A percentile compares a stretch with the other conserved stretches of the same genome.
Conservation (phyloP, 768 basidiomycete species). For the Lactarius hengduanensis region DNA sequence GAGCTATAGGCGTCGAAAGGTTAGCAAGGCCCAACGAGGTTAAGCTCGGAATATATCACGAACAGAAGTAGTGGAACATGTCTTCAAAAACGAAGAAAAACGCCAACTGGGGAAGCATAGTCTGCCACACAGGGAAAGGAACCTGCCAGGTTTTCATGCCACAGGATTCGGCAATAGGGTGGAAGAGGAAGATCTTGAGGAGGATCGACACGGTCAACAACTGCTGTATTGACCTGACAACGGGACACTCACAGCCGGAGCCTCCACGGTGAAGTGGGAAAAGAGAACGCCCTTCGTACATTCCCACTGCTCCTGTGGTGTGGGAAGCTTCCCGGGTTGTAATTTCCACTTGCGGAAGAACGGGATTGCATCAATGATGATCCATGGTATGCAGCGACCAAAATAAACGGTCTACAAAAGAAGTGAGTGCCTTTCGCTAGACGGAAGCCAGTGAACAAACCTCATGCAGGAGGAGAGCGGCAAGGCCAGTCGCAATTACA, state of each 20-base stretch:
- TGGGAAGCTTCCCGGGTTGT: constrained; percentile 82
- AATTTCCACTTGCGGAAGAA: constrained; percentile 95
- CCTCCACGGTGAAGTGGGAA: constrained; percentile 94
- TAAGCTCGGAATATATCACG: constrained; percentile 27
- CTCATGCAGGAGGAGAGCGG: constrained; percentile 93
- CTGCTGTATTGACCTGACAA: background rate
- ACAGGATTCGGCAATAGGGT: constrained; percentile 81
- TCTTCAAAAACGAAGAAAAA: constrained; percentile 97
- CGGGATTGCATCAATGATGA: constrained; percentile 90
- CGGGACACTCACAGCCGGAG: constrained; percentile 65
- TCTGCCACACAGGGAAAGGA: constrained; percentile 74
- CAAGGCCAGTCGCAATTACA: constrained; percentile 86
- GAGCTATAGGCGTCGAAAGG: constrained; percentile 49
- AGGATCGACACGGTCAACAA: background rate
- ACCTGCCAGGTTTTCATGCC: constrained; percentile 94
- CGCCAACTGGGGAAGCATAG: constrained; percentile 73
- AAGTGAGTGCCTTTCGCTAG: background rate
- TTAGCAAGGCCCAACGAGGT: background rate
- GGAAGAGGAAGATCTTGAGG: constrained; percentile 82
- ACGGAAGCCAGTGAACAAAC: constrained; percentile 45
- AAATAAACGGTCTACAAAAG: constrained; percentile 84
- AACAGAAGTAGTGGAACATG: constrained; percentile 87
- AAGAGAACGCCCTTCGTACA: constrained; percentile 93
- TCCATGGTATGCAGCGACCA: constrained; percentile 92
- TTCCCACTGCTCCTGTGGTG: constrained; percentile 83